phyloP scores from a whole-genome alignment of 345 rosid species.

The Brassica juncea region DNA sequence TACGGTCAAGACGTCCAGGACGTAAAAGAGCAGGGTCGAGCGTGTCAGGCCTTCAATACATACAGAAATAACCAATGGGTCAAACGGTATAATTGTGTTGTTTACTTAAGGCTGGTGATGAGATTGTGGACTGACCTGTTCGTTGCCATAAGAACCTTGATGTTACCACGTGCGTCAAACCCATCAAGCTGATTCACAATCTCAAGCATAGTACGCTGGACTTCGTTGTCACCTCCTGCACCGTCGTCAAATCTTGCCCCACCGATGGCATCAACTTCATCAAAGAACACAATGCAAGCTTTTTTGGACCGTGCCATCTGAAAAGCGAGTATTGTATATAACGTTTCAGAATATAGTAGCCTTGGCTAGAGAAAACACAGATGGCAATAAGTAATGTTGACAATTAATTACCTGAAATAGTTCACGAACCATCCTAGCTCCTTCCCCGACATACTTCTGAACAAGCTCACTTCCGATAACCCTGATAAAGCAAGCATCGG shows the following conservation, averaged over 20 bases:
- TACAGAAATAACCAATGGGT: constrained; percentile 1
- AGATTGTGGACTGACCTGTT: constrained; percentile 61
- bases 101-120: neutral
- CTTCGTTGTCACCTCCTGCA: constrained; percentile 87
- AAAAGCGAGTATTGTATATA: neutral
- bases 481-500: constrained; percentile 98
- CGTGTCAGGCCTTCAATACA: constrained; percentile 74
- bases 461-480: constrained; percentile 99
- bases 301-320: constrained; percentile 90
- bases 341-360: constrained; percentile 2
- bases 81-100: neutral
- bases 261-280: constrained; percentile 88
- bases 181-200: constrained; percentile 88
- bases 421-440: constrained; percentile 98
- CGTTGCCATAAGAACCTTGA: constrained; percentile 99
- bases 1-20: constrained; percentile 92
- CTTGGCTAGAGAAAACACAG: neutral
- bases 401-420: constrained; percentile 73
- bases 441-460: constrained; percentile 98
- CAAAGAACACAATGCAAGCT: constrained; percentile 87
- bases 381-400: neutral
- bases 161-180: constrained; percentile 92
- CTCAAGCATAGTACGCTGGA: constrained; percentile 85
- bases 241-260: constrained; percentile 93
- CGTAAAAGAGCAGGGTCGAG: constrained; percentile 91